Conservation (phyloP, 495 filamentous ascomycete species). For the Jackrogersella multiformis region DNA sequence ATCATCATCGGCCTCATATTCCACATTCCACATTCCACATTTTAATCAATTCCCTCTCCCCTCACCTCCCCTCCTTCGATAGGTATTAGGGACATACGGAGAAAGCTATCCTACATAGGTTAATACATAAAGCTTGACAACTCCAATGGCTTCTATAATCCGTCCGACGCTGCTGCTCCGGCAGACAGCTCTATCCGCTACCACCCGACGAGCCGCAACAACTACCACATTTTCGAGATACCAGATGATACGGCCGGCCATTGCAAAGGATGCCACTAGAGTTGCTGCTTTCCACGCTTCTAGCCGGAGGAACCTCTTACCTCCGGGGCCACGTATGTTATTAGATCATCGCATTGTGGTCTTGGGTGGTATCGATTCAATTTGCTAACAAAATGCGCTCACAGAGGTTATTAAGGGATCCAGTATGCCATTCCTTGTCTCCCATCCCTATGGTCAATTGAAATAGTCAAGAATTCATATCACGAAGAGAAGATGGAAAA, state of each 20-base stretch:
- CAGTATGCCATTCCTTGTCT: conserved; percentile 62
- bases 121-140: neutral
- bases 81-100: conserved; percentile 11
- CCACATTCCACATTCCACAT: neutral
- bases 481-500: neutral
- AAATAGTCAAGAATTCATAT: conserved; percentile 1
- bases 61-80: neutral
- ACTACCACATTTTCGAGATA: conserved; percentile 41
- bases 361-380: conserved; percentile 34
- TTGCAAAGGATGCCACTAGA: conserved; percentile 49
- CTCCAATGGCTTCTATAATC: conserved; percentile 63
- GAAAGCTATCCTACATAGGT: neutral
- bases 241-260: conserved; percentile 45
- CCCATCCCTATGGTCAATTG: conserved; percentile 12
- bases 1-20: conserved; percentile 5
- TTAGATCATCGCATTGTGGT: conserved; percentile 24
- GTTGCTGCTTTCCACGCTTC: conserved; percentile 79
- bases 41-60: neutral
- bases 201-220: conserved; percentile 46
- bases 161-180: conserved; percentile 63
- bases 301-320: conserved; percentile 71
- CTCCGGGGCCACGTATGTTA: conserved; percentile 71
- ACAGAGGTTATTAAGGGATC: conserved; percentile 81
- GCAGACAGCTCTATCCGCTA: conserved; percentile 54
- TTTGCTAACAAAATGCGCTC: conserved; percentile 46